These are phyloP conservation scores for Candida namnaoensis DNA, from an alignment of 805 yeast genomes.

Conservation along the genomic window DNA sequence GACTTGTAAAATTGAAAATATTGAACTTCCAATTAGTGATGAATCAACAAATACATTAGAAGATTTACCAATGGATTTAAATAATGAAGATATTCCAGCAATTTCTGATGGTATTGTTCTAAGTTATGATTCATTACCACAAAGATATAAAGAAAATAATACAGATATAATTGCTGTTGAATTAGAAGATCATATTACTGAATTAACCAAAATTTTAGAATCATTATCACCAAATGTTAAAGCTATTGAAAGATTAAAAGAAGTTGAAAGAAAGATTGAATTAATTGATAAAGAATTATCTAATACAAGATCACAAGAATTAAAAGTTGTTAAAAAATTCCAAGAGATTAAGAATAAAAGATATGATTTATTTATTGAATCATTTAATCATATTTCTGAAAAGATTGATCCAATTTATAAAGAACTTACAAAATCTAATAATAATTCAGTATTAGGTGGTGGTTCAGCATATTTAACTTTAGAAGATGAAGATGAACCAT, in stretches of 20 bases:
- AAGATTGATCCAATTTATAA: conserved; percentile 73
- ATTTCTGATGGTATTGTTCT: conserved; percentile 40
- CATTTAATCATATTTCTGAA: conserved; percentile 68
- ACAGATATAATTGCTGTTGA: conserved; percentile 20
- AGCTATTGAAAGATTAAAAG: conserved; percentile 68
- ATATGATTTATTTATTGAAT: conserved; percentile 53
- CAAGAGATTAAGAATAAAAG: conserved; percentile 52
- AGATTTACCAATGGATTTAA: conserved; percentile 47
- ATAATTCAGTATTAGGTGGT: conserved; percentile 61
- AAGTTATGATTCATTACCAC: conserved; percentile 41
- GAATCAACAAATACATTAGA: conserved; percentile 40
- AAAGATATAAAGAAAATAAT: conserved; percentile 30
- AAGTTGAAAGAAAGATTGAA: conserved; percentile 51
- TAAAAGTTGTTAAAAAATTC: conserved; percentile 44
- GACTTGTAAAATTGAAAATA: conserved; percentile 67
- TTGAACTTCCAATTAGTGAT: conserved; percentile 50
- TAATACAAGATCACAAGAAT: conserved; percentile 52
- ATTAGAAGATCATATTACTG: conserved; percentile 30
- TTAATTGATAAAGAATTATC: conserved; percentile 60
- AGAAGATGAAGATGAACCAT: conserved; percentile 89
- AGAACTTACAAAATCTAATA: conserved; percentile 59
- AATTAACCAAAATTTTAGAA: conserved; percentile 22
- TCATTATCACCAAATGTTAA: conserved; percentile 69
- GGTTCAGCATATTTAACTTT: conserved; percentile 88
- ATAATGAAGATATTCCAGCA: conserved; percentile 27